Evolutionary conservation across 805 yeast species (phyloP), one percentile per base, ranked within the genome.

Genomic region (Sugiyamaella boreocaroliniensis): DNA sequence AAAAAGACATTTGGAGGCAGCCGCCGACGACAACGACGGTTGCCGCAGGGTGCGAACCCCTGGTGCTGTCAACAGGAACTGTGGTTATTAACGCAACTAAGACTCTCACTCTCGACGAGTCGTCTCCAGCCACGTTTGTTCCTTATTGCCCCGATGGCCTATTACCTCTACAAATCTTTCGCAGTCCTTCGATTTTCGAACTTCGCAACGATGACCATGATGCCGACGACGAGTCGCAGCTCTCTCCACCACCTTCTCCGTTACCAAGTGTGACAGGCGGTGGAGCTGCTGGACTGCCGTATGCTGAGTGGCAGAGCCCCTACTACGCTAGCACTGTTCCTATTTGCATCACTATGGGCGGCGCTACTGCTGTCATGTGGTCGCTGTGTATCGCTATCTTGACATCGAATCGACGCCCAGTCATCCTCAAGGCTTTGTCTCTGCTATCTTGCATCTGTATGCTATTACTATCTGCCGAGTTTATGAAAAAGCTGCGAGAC

Each of bases 101-200:
- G 34, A 48, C 57, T 12, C 12, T 56, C 10, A 49, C 42, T 10
- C 15, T 55, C 19, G 40, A 51, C 40, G 15, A 26, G 12, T 29
- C 20, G 15, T 15, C 34, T 29, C 47, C 50, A 10, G 52, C 50
- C 15, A 50, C 54, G 2, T 53, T 45, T 42, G 48, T 51, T 2
- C 54, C 58, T 6, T 34, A 18, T 20, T 55, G 58, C 34, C 50
- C 54, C 7, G 49, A 49, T 11, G 58, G 58, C 8, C 16, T 40
- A 10, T 45, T 55, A n/a, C 58, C 58, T 1, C 18, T 55, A 15
- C 40, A 43, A 7, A 44, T 50, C 11, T 50, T 45, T 20, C 15
- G 32, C 40, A 37, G 49, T 6, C 51, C 50, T 6, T 41, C 46
- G 34, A 45, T 47, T 8, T 16, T 51, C 26, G 51, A 51, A 26